Base-by-base conservation (phyloP, 768 basidiomycete genomes). In the Solioccasus polychromus region DNA sequence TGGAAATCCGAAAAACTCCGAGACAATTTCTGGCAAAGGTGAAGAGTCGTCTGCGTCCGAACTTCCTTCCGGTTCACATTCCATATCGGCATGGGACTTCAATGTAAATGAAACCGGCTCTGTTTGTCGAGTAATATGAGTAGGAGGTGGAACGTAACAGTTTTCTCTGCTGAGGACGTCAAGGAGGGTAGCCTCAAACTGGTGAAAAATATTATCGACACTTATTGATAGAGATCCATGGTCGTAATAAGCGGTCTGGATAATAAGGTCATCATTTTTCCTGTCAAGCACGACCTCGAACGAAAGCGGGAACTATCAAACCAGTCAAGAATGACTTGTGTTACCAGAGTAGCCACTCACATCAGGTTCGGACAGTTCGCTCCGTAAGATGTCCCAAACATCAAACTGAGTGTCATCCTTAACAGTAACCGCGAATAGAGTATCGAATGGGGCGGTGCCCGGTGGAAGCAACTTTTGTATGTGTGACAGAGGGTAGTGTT, bases 391-490 rank as follows among this genome's bases (percentile, higher is more conserved):
- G 8, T 56, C 47, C 61, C 63, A 66, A 12, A 52, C 19, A 3
- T 47, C 36, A 45, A 50, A 56, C 12, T 24, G 37, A n/a, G 35
- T 51, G 9, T 50, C 44, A 22, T 68, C 59, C 43, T 60, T 54
- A 35, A 53, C n/a, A 5, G 45, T 61, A 25, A 67, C 55, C 1
- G 62, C 66, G 39, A 67, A 68, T 28, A 68, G 34, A 23, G 61
- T 58, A 30, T 67, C 66, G 34, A 67, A 61, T 18, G 68, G 47
- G 8, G 46, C 37, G 7, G 39, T 47, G 10, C 51, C 54, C 11
- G 57, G 59, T 10, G 53, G 45, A 32, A 68, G 45, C 66, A 62
- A 68, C 22, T 54, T 55, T 44, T 68, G 64, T 15, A 67, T 57
- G 3, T 50, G 53, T 35, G 59, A 55, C n/a, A 67, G 54, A 18